These are phyloP conservation scores for Coriolopsis trogii DNA, from an alignment of 1,284 basidiomycete genomes.

Conservation along the genomic window DNA sequence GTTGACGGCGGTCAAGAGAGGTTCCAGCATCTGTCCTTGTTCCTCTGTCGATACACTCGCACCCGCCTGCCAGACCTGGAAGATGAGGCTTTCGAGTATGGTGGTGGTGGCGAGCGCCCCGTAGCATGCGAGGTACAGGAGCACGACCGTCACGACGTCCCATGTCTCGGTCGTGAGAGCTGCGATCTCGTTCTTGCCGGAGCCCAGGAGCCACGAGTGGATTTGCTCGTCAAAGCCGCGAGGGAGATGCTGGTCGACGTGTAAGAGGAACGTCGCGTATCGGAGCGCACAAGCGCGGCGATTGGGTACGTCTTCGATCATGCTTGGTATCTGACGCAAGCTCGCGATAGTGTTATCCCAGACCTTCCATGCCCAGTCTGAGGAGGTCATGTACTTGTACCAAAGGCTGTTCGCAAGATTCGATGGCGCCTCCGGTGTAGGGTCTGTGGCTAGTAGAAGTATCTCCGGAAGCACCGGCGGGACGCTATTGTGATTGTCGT, in stretches of 20 bases:
- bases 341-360: slow-evolving; percentile 80
- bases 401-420: slow-evolving; percentile 74
- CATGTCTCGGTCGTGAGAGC: slow-evolving; percentile 62
- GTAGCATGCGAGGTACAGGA: slow-evolving; percentile 66
- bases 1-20: slow-evolving; percentile 63
- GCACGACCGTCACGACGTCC: slow-evolving; percentile 62
- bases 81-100: slow-evolving; percentile 70
- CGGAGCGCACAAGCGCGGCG: slow-evolving; percentile 57
- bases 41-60: slow-evolving; percentile 41
- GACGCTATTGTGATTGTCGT: slow-evolving; percentile 49
- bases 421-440: slow-evolving; percentile 59
- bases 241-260: slow-evolving; percentile 75
- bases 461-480: slow-evolving; percentile 71
- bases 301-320: slow-evolving; percentile 49
- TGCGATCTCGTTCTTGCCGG: slow-evolving; percentile 62
- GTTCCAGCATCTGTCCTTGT: slow-evolving; percentile 45
- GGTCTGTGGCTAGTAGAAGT: slow-evolving; percentile 59
- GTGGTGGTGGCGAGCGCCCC: slow-evolving; percentile 73
- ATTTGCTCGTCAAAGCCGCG: slow-evolving; percentile 69
- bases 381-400: slow-evolving; percentile 74
- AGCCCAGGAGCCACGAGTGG: slow-evolving; percentile 66
- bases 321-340: slow-evolving; percentile 62
- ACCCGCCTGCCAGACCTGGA: slow-evolving; percentile 69
- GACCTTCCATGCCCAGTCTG: slow-evolving; percentile 75
- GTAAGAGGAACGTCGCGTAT: slow-evolving; percentile 69